phyloP scores from a whole-genome alignment of 2,329 filamentous ascomycete species.

The Shiraia bambusicola region DNA sequence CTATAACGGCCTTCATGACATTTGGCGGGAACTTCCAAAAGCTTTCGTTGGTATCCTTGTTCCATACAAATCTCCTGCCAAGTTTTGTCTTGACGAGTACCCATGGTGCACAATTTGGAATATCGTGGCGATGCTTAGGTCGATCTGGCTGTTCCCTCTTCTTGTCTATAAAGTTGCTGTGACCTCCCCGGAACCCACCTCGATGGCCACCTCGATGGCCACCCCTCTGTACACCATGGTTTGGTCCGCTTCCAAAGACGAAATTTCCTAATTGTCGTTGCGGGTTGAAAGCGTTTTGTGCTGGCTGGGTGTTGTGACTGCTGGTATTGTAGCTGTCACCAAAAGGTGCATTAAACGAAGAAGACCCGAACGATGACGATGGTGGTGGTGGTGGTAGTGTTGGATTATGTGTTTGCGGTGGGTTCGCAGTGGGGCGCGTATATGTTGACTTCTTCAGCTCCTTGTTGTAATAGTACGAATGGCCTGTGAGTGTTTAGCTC shows the following conservation, averaged over 20 bases:
- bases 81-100: constrained; percentile 90
- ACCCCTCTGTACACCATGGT: constrained; percentile 20
- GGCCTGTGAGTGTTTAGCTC: constrained; percentile 54
- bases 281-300: constrained; percentile 45
- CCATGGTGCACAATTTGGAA: constrained; percentile 85
- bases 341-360: constrained; percentile 9
- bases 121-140: constrained; percentile 74
- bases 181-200: constrained; percentile 47
- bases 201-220: constrained; percentile 41
- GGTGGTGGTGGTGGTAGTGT: neutral
- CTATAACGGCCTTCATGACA: constrained; percentile 71
- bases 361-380: constrained; percentile 4
- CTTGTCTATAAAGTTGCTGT: constrained; percentile 59
- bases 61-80: constrained; percentile 86
- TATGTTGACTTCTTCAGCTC: constrained; percentile 86
- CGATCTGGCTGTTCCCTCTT: constrained; percentile 73
- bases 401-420: constrained; percentile 5
- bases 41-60: constrained; percentile 80
- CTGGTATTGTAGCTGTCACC: constrained; percentile 15
- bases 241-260: constrained; percentile 31
- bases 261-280: constrained; percentile 55
- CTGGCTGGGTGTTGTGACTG: constrained; percentile 45
- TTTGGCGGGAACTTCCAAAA: constrained; percentile 94
- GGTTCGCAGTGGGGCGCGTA: constrained; percentile 59
- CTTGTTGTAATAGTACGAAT: constrained; percentile 85